Evolutionary conservation across 2,329 filamentous ascomycete genomes (phyloP).

Genomic region (Arachnopeziza araneosa): DNA sequence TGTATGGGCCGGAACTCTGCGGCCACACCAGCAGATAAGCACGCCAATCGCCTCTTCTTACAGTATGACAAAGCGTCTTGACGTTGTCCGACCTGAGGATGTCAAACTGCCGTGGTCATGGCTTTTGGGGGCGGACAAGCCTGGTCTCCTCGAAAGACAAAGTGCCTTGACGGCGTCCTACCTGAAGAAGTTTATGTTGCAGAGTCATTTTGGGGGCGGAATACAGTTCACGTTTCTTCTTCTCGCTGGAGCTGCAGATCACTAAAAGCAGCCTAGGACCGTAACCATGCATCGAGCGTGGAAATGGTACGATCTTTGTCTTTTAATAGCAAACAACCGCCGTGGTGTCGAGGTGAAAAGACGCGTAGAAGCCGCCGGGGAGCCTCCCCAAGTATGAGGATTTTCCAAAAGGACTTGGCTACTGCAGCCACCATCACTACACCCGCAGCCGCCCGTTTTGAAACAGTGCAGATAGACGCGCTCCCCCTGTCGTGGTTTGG

Average conservation of each 20-base stretch:
- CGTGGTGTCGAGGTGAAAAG: neutral
- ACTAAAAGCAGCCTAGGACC: neutral
- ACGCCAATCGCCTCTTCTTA: too few relatives aligned
- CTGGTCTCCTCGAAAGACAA: neutral
- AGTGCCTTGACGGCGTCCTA: neutral
- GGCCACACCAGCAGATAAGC: neutral
- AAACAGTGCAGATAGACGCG: neutral
- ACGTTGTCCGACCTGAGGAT: too few relatives aligned
- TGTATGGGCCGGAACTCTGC: neutral
- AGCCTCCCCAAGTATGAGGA: neutral
- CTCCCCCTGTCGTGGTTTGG: neutral
- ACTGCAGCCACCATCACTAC: constrained; percentile 5
- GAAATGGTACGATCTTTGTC: neutral
- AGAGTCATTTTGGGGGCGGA: too few relatives aligned
- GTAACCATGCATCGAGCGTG: neutral
- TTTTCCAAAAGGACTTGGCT: neutral
- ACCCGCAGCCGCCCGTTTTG: constrained; percentile 2
- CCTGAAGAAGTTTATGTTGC: too few relatives aligned
- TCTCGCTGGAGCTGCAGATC: neutral
- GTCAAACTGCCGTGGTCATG: too few relatives aligned
- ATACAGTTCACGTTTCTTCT: neutral
- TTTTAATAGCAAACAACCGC: neutral
- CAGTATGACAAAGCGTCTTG: too few relatives aligned
- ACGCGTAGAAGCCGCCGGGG: neutral
- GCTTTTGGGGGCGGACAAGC: too few relatives aligned